phyloP scores from a whole-genome alignment of 1,139 yeast genomes.

The Saccharomycopsis phalli region DNA sequence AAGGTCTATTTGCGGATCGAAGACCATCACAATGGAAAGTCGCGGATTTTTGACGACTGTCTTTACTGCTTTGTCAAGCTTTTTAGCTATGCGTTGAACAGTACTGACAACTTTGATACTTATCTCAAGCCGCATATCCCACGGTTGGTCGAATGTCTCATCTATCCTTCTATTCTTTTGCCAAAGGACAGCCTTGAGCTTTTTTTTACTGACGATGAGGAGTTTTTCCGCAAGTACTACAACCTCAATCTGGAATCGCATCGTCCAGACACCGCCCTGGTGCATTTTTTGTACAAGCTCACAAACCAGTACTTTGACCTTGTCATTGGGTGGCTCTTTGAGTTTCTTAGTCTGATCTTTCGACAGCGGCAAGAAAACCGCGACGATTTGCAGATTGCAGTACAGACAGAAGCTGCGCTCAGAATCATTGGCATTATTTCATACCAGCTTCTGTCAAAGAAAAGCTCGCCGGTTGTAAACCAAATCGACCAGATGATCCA shows the following conservation, averaged over 20 bases:
- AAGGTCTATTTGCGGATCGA: slow-evolving; percentile 29
- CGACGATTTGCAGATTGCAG: slow-evolving; percentile 47
- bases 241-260: slow-evolving; percentile 63
- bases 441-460: slow-evolving; percentile 37
- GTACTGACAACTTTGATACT: background rate
- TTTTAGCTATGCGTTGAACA: slow-evolving; percentile 25
- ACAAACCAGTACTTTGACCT: slow-evolving; percentile 12
- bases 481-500: slow-evolving; percentile 69
- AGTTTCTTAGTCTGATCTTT: slow-evolving; percentile 55
- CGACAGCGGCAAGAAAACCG: slow-evolving; percentile 32
- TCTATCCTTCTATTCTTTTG: slow-evolving; percentile 57
- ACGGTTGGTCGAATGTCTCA: slow-evolving; percentile 32
- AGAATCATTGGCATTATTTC: slow-evolving; percentile 71
- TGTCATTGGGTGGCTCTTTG: slow-evolving; percentile 28
- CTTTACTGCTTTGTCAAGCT: slow-evolving; percentile 56
- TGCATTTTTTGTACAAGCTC: slow-evolving; percentile 46
- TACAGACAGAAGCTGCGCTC: slow-evolving; percentile 75
- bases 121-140: slow-evolving; percentile 6
- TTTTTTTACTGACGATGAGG: slow-evolving; percentile 67
- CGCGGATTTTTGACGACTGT: slow-evolving; percentile 54
- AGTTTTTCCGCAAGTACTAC: slow-evolving; percentile 59
- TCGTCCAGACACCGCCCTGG: slow-evolving; percentile 76
- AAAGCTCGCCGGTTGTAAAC: slow-evolving; percentile 43
- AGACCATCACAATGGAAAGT: slow-evolving; percentile 45
- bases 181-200: slow-evolving; percentile 47